phyloP scores from a whole-genome alignment of 352 stramenopile genomes.

The Aphanomyces invadans region DNA sequence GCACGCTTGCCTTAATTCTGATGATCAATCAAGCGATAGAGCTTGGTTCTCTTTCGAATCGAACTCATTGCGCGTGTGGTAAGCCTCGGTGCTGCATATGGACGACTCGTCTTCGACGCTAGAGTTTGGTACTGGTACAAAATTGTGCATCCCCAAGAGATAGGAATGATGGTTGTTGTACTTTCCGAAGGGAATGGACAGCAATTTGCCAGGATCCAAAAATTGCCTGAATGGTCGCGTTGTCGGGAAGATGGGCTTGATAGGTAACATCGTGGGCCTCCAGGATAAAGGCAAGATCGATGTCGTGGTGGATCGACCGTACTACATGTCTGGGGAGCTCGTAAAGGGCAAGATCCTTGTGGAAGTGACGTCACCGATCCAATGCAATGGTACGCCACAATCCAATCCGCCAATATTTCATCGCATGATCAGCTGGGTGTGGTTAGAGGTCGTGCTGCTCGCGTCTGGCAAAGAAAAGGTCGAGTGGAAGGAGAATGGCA shows the following conservation, averaged over 20 bases:
- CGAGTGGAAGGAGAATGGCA: slow-evolving; percentile 41
- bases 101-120: too few species aligned
- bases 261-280: slow-evolving; percentile 44
- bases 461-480: slow-evolving; percentile 58
- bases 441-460: slow-evolving; percentile 50
- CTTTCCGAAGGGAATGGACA: too few species aligned
- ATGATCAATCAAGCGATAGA: too few species aligned
- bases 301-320: slow-evolving; percentile 43
- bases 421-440: neutral
- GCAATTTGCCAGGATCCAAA: neutral
- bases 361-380: slow-evolving; percentile 45
- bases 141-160: too few species aligned
- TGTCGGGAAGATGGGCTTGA: slow-evolving; percentile 36
- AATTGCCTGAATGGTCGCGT: neutral
- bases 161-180: too few species aligned
- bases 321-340: slow-evolving; percentile 57
- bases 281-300: slow-evolving; percentile 57
- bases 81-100: too few species aligned
- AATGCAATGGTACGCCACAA: slow-evolving; percentile 44
- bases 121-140: too few species aligned
- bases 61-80: too few species aligned
- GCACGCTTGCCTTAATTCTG: too few species aligned
- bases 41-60: too few species aligned
- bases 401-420: too few species aligned
- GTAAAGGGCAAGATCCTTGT: slow-evolving; percentile 52